Evolutionary conservation across 257 asterid species (phyloP).

Genomic region (Solanum dulcamara): DNA sequence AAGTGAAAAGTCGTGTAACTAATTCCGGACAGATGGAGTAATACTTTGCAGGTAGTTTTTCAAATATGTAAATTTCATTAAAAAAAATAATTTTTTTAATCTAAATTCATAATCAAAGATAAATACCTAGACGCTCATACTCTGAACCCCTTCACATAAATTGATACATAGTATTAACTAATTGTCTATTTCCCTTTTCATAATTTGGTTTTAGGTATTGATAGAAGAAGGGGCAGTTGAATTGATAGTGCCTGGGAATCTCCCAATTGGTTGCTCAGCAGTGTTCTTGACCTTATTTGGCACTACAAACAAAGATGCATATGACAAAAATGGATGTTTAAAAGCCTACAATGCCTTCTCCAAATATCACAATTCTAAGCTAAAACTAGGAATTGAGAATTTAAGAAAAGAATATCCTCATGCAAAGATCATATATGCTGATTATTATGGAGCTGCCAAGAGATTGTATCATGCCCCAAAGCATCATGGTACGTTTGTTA

Average conservation of each 20-base stretch:
- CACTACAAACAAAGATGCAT: constrained; percentile 36
- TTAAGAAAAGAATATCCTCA: constrained; percentile 41
- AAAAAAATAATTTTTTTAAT: no score
- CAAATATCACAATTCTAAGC: constrained; percentile 46
- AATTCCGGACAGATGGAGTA: no score
- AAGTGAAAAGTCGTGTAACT: no score
- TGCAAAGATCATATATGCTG: constrained; percentile 62
- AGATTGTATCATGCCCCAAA: constrained; percentile 44
- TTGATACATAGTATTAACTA: not conserved
- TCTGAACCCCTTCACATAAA: no score
- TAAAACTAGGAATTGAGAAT: constrained; percentile 37
- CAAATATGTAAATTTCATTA: no score
- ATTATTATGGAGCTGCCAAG: constrained; percentile 58
- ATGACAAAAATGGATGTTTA: constrained; percentile 63
- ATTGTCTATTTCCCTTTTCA: not conserved
- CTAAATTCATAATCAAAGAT: no score
- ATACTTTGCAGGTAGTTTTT: no score
- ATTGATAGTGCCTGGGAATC: constrained; percentile 58
- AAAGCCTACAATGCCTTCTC: constrained; percentile 54
- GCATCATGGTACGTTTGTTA: constrained; percentile 33
- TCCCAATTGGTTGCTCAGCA: constrained; percentile 71
- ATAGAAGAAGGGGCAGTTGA: constrained; percentile 77
- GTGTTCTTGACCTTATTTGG: constrained; percentile 52
- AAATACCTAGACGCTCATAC: no score
- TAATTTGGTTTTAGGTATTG: constrained; percentile 19